These are phyloP conservation scores for Antrodiella citrinella DNA, from an alignment of 768 basidiomycete genomes.

Conservation along the genomic window DNA sequence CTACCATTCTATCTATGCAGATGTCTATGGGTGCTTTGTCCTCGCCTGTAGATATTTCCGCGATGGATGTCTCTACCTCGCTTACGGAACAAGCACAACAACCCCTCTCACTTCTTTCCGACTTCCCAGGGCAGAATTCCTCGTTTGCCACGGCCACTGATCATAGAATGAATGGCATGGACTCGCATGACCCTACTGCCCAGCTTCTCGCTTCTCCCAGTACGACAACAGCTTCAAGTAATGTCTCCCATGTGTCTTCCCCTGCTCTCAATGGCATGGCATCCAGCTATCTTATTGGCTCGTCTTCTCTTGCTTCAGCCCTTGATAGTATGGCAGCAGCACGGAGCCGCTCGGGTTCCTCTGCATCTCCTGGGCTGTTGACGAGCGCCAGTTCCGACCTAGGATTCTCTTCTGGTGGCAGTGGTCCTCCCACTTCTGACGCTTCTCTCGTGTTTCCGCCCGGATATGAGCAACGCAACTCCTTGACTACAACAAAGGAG, in stretches of 20 bases:
- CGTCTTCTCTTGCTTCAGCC: constrained; percentile 27
- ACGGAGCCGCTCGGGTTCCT: constrained; percentile 25
- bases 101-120: constrained; percentile 8
- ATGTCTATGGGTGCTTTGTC: constrained; percentile 14
- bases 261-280: constrained; percentile 24
- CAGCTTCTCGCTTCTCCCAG: constrained; percentile 25
- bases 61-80: constrained; percentile 27
- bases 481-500: constrained; percentile 17
- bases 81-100: constrained; percentile 18
- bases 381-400: constrained; percentile 18
- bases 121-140: constrained; percentile 28
- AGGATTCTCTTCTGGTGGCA: constrained; percentile 20
- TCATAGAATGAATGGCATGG: constrained; percentile 14
- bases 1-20: constrained; percentile 14
- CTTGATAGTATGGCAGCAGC: constrained; percentile 21
- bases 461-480: constrained; percentile 14
- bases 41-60: constrained; percentile 9
- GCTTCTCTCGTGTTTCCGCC: constrained; percentile 21
- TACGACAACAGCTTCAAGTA: constrained; percentile 24
- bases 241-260: constrained; percentile 25
- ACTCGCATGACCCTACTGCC: constrained; percentile 12
- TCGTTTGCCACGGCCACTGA: constrained; percentile 31
- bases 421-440: constrained; percentile 19
- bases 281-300: constrained; percentile 19
- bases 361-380: constrained; percentile 23